Conservation (phyloP, 148 eudicot genomes). For the Dianthus caryophyllus region DNA sequence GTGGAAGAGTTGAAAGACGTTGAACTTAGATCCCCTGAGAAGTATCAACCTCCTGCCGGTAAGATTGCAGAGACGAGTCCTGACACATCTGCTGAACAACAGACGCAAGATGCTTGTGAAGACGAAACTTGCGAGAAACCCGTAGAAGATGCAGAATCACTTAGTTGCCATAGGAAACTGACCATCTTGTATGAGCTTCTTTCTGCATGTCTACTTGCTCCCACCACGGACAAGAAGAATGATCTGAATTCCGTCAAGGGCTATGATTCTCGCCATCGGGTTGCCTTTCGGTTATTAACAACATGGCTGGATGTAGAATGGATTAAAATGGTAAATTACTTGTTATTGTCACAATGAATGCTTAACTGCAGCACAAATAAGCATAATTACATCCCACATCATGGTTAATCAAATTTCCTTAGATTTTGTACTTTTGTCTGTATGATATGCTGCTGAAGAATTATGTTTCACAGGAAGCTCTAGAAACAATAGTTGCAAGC, state of each 20-base stretch:
- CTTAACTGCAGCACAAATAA: background rate
- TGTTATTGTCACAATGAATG: background rate
- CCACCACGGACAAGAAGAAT: conserved; percentile 40
- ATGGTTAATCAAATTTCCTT: background rate
- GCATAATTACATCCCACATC: background rate
- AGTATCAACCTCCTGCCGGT: conserved; percentile 23
- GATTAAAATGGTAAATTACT: conserved; percentile 51
- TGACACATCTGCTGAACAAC: conserved; percentile 24
- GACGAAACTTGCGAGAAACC: conserved; percentile 35
- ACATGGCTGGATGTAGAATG: conserved; percentile 81
- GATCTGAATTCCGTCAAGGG: conserved; percentile 40
- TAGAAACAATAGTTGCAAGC: conserved; percentile 66
- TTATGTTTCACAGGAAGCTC: conserved; percentile 60
- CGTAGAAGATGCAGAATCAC: conserved; percentile 44
- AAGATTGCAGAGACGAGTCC: conserved; percentile 16
- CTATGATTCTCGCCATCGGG: conserved; percentile 84
- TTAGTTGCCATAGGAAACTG: conserved; percentile 58
- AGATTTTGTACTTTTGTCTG: background rate
- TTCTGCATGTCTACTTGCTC: conserved; percentile 63
- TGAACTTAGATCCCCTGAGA: conserved; percentile 36
- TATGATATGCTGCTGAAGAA: background rate
- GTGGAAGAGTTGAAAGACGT: conserved; percentile 21
- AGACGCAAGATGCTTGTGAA: conserved; percentile 23
- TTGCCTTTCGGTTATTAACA: conserved; percentile 69
- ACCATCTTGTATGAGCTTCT: conserved; percentile 71